Percentiles rank a stretch among this genome's conserved stretches.
Evolutionary conservation across 2,329 filamentous ascomycete species (phyloP).

Genomic region (Diaporthe aspalathi): DNA sequence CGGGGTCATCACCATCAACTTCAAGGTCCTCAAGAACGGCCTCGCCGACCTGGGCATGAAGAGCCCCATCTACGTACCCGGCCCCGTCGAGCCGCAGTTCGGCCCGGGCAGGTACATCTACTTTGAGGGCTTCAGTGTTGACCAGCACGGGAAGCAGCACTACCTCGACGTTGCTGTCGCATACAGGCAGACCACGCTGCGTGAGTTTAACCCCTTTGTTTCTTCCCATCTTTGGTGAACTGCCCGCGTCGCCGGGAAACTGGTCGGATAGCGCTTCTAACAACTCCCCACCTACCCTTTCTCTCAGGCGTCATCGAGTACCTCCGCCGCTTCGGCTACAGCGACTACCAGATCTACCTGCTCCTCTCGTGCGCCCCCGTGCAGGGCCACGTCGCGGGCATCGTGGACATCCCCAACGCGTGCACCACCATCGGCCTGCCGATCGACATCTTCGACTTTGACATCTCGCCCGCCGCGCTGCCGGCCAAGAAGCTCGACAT

Average conservation of each 20-base stretch:
- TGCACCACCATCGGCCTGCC: conserved; percentile 90
- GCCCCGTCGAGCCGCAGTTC: conserved; percentile 89
- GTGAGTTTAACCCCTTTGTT: conserved; percentile 46
- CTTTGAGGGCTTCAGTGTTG: conserved; percentile 91
- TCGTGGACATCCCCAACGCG: conserved; percentile 91
- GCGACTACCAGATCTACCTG: conserved; percentile 84
- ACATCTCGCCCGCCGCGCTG: conserved; percentile 77
- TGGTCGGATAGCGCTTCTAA: not conserved
- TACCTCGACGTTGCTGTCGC: conserved; percentile 89
- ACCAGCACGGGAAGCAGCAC: conserved; percentile 88
- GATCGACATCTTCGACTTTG: conserved; percentile 96
- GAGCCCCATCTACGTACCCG: conserved; percentile 85
- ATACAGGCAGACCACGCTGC: conserved; percentile 83
- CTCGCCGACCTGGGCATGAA: conserved; percentile 80
- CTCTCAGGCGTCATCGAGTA: conserved; percentile 77
- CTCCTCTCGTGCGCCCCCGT: conserved; percentile 87
- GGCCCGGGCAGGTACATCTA: conserved; percentile 84
- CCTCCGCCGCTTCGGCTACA: conserved; percentile 77
- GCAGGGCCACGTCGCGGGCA: conserved; percentile 87
- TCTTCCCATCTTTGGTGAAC: not conserved
- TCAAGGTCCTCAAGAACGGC: conserved; percentile 86
- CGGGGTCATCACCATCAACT: conserved; percentile 89
- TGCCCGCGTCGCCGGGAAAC: too few relatives aligned
- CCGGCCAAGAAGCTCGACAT: conserved; percentile 68
- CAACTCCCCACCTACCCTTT: too few relatives aligned